Base-by-base conservation (phyloP, 2,329 filamentous ascomycete genomes). In the Claviceps humidiphila region DNA sequence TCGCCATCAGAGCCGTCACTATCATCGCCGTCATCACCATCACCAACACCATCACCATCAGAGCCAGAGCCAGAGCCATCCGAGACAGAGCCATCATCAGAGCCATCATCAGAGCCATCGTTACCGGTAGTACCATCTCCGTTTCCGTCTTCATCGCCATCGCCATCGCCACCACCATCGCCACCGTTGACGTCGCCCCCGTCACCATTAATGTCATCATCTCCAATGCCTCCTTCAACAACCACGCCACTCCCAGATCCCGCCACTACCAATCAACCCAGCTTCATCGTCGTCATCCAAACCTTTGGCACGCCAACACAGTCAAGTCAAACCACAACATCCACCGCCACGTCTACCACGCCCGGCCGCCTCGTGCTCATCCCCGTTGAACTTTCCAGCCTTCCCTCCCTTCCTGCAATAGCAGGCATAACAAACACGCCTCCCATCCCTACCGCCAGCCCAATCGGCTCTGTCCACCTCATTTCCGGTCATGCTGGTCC, bases 301-400 rank as follows among this genome's bases (percentile, higher is more conserved):
- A 58, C 61, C 38, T 61, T 66, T 55, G 58, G 59, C 54, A 48
- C 55, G 34, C 60, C 62, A 6, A 55, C 17, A 53, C 58, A 8
- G 54, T 16, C 57, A 6, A 26, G 14, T 3, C 46, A 37, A 24
- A n/a, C 47, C 7, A 48, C 54, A 30, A 49, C 53, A 16, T 55
- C 56, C n/a, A 54, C 20, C 38, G 43, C 41, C 7, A 16, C 22
- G 39, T 14, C 48, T n/a, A 42, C 48, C 6, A 45, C 34, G 38
- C 58, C 60, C 13, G 57, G 60, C 4, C 57, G 58, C 4, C 58
- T 66, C 41, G 52, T 58, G n/a, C 58, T 67, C 51, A 51, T 62
- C 40, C 63, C 64, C 38, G 56, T 65, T 37, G 61, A 60, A 4
- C 47, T 53, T n/a, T 42, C 42, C 22, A 39, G 13, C 22, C 48